Percentiles rank a stretch among this genome's conserved stretches.
Evolutionary conservation across 2,329 filamentous ascomycete species (phyloP).

Genomic region (Scedosporium aurantiacum): DNA sequence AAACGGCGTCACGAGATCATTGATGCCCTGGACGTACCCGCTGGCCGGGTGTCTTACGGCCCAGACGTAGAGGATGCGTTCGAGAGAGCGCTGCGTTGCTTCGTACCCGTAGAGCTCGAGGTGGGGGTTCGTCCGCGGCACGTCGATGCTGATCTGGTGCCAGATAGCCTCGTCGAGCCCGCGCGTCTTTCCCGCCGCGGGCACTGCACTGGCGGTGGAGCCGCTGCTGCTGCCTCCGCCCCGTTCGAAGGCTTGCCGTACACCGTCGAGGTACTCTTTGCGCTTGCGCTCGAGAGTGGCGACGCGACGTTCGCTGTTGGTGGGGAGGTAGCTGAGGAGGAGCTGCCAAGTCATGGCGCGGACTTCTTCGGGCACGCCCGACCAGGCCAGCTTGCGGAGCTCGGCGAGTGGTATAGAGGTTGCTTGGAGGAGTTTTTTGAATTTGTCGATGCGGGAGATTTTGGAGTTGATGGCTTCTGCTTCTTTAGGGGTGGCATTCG

Average conservation of each 20-base stretch:
- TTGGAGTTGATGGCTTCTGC: slow-evolving; percentile 75
- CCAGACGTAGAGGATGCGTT: slow-evolving; percentile 95
- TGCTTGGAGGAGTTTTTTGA: slow-evolving; percentile 88
- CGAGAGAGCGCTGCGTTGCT: slow-evolving; percentile 85
- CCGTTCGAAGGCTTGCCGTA: slow-evolving; percentile 60
- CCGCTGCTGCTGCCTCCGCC: slow-evolving; percentile 33
- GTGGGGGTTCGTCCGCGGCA: slow-evolving; percentile 91
- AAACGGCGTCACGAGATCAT: slow-evolving; percentile 93
- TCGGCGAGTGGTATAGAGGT: slow-evolving; percentile 81
- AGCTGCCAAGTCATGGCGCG: slow-evolving; percentile 99
- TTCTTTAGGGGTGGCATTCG: slow-evolving; percentile 70
- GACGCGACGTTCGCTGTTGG: slow-evolving; percentile 88
- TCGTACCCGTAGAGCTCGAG: slow-evolving; percentile 92
- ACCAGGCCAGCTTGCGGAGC: slow-evolving; percentile 80
- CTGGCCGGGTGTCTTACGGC: slow-evolving; percentile 94
- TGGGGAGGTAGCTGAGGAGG: slow-evolving; percentile 86
- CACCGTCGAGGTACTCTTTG: slow-evolving; percentile 92
- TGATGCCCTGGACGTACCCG: slow-evolving; percentile 97
- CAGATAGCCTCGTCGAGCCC: slow-evolving; percentile 94
- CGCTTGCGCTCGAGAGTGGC: slow-evolving; percentile 85
- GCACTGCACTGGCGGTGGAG: slow-evolving; percentile 6
- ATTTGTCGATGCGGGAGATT: slow-evolving; percentile 94
- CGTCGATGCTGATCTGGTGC: slow-evolving; percentile 99
- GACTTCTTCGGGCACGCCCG: slow-evolving; percentile 86
- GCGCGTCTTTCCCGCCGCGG: slow-evolving; percentile 34